These are phyloP conservation scores for Claviceps cyperi DNA, from an alignment of 2,329 filamentous ascomycete genomes.

Conservation along the genomic window DNA sequence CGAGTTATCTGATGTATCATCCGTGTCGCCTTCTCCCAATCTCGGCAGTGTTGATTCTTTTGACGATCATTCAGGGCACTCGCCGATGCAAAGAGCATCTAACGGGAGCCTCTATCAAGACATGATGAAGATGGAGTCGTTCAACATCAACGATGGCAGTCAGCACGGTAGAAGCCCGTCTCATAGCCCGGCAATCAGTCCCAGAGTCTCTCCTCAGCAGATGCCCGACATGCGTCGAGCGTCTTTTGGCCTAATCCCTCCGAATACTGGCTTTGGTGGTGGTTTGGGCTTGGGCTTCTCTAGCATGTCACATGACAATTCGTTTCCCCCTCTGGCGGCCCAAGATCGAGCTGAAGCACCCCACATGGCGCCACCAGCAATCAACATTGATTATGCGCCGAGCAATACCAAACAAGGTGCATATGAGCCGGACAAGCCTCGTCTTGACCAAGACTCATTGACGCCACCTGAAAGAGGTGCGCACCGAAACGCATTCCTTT, in stretches of 20 bases:
- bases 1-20: slow-evolving; percentile 86
- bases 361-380: slow-evolving; percentile 81
- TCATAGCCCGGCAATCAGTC: slow-evolving; percentile 54
- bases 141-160: slow-evolving; percentile 65
- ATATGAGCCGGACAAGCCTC: slow-evolving; percentile 40
- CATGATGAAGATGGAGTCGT: slow-evolving; percentile 61
- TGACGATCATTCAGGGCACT: slow-evolving; percentile 57
- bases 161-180: slow-evolving; percentile 69
- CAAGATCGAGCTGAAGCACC: slow-evolving; percentile 44
- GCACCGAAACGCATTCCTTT: slow-evolving; percentile 7
- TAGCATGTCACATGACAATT: slow-evolving; percentile 27
- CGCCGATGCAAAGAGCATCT: slow-evolving; percentile 63
- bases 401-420: slow-evolving; percentile 35
- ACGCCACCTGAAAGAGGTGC: slow-evolving; percentile 64
- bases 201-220: slow-evolving; percentile 42
- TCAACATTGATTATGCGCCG: slow-evolving; percentile 86
- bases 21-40: slow-evolving; percentile 71
- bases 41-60: slow-evolving; percentile 66
- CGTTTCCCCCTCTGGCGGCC: slow-evolving; percentile 38
- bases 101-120: slow-evolving; percentile 64
- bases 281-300: slow-evolving; percentile 14
- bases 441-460: slow-evolving; percentile 62
- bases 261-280: slow-evolving; percentile 24
- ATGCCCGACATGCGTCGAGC: slow-evolving; percentile 36
- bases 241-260: slow-evolving; percentile 28